Percentiles rank a stretch among this genome's conserved stretches.
Conservation (phyloP, 2,329 filamentous ascomycete species). For the Hypoxylon sp. region DNA sequence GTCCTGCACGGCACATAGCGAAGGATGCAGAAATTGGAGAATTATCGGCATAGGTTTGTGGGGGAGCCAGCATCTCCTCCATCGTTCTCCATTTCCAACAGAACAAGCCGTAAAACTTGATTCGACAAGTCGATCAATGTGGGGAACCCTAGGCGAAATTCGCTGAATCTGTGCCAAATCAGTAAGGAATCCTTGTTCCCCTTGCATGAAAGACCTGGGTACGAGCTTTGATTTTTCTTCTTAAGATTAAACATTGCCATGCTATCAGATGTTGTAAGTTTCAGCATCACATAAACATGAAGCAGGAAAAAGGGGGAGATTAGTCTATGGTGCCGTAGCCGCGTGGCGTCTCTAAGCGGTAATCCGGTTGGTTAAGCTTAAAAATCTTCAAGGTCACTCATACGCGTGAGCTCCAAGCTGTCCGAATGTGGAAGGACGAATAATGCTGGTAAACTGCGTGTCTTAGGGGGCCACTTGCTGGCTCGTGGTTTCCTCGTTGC, state of each 20-base stretch:
- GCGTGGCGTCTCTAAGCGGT: background rate
- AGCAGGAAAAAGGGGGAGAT: conserved; percentile 8
- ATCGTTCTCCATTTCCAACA: conserved; percentile 2
- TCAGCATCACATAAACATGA: background rate
- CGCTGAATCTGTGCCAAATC: conserved; percentile 21
- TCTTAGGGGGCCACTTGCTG: conserved; percentile 2
- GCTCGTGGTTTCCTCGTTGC: conserved; percentile 5
- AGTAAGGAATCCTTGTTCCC: conserved; percentile 22
- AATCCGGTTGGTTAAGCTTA: background rate
- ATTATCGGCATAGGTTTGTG: conserved; percentile 18
- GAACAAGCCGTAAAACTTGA: conserved; percentile 13
- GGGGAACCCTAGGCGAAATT: conserved; percentile 33
- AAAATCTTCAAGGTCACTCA: background rate
- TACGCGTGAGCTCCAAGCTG: background rate
- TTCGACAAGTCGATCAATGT: conserved; percentile 24
- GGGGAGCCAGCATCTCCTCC: conserved; percentile 7
- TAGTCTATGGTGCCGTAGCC: background rate
- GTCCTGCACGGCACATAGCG: conserved; percentile 7
- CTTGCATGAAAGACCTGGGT: conserved; percentile 17
- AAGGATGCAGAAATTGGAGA: conserved; percentile 27
- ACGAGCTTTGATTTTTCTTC: conserved; percentile 13
- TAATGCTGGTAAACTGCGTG: background rate
- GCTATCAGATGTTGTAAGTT: background rate
- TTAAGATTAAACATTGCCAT: background rate
- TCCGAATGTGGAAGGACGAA: background rate